These are phyloP conservation scores for Aspergillus funiculosus DNA, from an alignment of 495 filamentous ascomycete genomes.

Conservation along the genomic window DNA sequence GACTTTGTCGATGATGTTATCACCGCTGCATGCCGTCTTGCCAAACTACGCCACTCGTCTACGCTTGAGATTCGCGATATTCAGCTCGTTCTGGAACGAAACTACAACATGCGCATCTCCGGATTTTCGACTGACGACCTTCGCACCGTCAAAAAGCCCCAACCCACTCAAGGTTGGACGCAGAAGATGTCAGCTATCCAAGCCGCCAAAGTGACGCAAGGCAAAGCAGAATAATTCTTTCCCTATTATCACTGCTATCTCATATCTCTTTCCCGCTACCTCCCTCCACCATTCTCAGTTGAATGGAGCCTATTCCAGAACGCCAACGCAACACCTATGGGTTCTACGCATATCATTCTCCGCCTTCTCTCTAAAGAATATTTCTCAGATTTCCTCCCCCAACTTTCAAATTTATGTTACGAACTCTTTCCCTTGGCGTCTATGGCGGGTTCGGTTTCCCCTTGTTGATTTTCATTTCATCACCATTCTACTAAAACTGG, in stretches of 20 bases:
- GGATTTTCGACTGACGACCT: slow-evolving; percentile 92
- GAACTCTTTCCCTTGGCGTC: too few species aligned
- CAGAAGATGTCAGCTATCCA: slow-evolving; percentile 94
- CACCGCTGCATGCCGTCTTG: slow-evolving; percentile 77
- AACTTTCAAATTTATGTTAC: too few species aligned
- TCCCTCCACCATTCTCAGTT: neutral
- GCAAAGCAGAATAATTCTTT: slow-evolving; percentile 34
- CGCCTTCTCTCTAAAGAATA: too few species aligned
- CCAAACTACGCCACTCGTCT: slow-evolving; percentile 85
- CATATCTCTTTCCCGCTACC: neutral
- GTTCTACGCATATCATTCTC: too few species aligned
- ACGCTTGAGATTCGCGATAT: slow-evolving; percentile 89
- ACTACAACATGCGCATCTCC: slow-evolving; percentile 96
- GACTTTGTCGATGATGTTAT: slow-evolving; percentile 91
- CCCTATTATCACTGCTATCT: neutral
- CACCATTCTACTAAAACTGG: too few species aligned
- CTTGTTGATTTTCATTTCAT: too few species aligned
- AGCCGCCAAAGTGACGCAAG: slow-evolving; percentile 70
- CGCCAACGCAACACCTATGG: too few species aligned
- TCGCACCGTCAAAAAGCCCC: slow-evolving; percentile 84
- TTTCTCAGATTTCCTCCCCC: too few species aligned
- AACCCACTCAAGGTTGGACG: slow-evolving; percentile 80
- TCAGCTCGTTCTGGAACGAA: slow-evolving; percentile 90
- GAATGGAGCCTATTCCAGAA: too few species aligned
- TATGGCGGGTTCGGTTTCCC: too few species aligned